These are phyloP conservation scores for Mrakia gelida DNA, from an alignment of 768 basidiomycete species.

Conservation along the genomic window DNA sequence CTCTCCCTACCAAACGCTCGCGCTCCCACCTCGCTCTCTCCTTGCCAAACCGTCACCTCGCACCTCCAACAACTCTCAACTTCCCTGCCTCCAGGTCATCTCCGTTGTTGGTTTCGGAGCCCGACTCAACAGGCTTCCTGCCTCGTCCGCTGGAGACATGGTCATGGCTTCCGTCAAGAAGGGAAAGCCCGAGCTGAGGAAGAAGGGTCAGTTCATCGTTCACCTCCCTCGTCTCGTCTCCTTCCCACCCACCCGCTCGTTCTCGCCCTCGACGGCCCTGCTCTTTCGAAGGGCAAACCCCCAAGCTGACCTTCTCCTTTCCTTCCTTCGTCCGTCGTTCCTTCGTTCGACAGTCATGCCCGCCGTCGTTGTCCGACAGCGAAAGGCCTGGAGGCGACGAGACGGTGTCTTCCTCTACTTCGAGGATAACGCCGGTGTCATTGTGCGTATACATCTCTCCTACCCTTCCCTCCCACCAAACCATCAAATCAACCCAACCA, in stretches of 20 bases:
- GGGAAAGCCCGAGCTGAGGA: slow-evolving; percentile 98
- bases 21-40: not conserved
- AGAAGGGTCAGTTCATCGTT: slow-evolving; percentile 79
- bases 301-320: slow-evolving; percentile 10
- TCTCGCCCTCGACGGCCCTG: not conserved
- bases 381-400: slow-evolving; percentile 95
- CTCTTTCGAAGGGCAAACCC: too few relatives aligned
- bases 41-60: not conserved
- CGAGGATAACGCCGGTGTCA: slow-evolving; percentile 43
- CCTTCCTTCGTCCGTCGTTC: slow-evolving; percentile 29
- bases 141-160: slow-evolving; percentile 76
- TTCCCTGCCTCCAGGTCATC: slow-evolving; percentile 62
- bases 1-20: not conserved
- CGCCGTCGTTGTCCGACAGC: slow-evolving; percentile 91
- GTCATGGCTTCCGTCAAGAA: slow-evolving; percentile 97
- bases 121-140: slow-evolving; percentile 93
- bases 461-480: too few relatives aligned
- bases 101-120: slow-evolving; percentile 94
- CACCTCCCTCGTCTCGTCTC: not conserved
- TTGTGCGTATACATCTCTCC: slow-evolving; percentile 52
- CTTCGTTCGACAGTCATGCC: slow-evolving; percentile 70
- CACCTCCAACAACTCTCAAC: not conserved
- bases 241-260: not conserved
- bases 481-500: too few relatives aligned
- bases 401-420: slow-evolving; percentile 99